Evolutionary conservation across 78 protist species (phyloP), one percentile per base, ranked within the genome.

Genomic region (Isochrysis galbana): DNA sequence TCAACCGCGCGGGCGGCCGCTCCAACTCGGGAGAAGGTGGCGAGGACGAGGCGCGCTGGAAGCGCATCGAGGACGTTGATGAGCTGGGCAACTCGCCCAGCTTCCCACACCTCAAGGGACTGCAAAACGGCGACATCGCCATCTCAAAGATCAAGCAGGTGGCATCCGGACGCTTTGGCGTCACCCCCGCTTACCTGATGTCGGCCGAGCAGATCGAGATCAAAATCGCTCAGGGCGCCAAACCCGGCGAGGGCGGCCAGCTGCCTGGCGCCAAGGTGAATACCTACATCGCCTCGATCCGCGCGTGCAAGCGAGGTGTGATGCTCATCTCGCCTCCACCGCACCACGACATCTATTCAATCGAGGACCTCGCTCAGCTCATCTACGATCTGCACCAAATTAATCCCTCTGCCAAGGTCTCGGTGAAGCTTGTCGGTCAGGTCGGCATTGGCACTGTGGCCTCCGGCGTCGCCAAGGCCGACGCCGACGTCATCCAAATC

Each of bases 291-390:
- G 98, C 97, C 21, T 14, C 46, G 77, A 42, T 91, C 45, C 95
- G 98, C 51, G 61, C 93, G 89, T 95, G 96, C 19, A 97, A 96
- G 38, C 92, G 93, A 0, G 98, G 98, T 7, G 97, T 97, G 19
- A 97, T 96, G n/a, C 95, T 97, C 61, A 96, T 97, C 89, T 94
- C 96, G 46, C 98, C 98, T 38, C 98, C 98, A 39, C 98, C 98
- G 25, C 98, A 97, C 95, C 98, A 97, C 96, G 98, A 97, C 94
- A 97, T 97, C 95, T 97, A 97, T 93, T 97, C 98, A 89, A 97
- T 97, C 92, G 98, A 97, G 88, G 98, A 97, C 88, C 92, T 97
- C 14, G 61, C 95, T 36, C 98, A 97, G 94, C 94, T 97, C 41
- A 97, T 97, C 84, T 95, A 90, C 86, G 98, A 97, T 82, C 70